Conservation (phyloP, 2,329 filamentous ascomycete genomes). For the Neopestalotiopsis rosae region DNA sequence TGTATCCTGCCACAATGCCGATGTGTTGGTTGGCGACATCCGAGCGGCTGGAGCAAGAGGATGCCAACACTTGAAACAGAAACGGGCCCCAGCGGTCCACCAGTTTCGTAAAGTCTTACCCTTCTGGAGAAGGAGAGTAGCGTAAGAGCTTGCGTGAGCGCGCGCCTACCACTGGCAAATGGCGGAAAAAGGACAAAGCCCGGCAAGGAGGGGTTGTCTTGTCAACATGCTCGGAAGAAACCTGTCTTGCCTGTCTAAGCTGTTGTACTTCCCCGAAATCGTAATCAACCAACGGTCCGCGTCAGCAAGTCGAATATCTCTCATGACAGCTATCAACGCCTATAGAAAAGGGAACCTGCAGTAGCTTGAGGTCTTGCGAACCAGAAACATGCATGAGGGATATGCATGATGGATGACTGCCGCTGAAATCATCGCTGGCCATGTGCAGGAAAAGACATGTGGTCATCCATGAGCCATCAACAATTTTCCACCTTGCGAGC, state of each 20-base stretch:
- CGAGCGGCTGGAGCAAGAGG: background rate
- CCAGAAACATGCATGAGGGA: background rate
- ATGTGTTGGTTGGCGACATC: background rate
- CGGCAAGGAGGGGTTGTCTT: background rate
- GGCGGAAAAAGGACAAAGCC: background rate
- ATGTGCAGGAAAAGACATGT: background rate
- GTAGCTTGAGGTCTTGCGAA: background rate
- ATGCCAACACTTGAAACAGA: background rate
- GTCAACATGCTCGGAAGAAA: background rate
- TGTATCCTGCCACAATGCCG: background rate
- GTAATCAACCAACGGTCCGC: background rate
- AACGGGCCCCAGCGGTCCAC: background rate
- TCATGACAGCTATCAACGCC: background rate
- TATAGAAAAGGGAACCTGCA: background rate
- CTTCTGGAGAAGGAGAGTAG: background rate
- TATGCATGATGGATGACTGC: background rate
- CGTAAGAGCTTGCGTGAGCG: background rate
- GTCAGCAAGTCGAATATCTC: background rate
- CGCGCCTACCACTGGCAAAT: background rate
- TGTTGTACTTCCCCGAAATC: conserved; percentile 1
- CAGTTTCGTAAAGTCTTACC: conserved; percentile 2
- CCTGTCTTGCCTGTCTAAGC: background rate
- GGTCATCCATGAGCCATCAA: background rate
- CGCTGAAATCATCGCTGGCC: background rate
- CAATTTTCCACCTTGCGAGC: background rate